These are phyloP conservation scores for Coelastrella sp. DNA, from an alignment of 139 green algal species.

Conservation along the genomic window DNA sequence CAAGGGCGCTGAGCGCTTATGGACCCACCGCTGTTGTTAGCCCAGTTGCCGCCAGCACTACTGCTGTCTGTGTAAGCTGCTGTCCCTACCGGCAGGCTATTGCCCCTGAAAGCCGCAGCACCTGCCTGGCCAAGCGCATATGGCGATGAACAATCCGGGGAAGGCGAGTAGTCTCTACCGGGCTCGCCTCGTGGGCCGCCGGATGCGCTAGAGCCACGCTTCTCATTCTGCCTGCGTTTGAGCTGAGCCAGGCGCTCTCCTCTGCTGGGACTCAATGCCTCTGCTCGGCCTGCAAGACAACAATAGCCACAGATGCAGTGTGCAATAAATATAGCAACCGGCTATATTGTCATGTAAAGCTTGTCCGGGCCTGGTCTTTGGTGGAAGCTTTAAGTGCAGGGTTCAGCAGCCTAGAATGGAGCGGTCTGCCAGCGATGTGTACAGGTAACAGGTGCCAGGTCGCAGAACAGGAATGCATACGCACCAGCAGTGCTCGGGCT, in stretches of 20 bases:
- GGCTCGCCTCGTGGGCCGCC: slow-evolving; percentile 2
- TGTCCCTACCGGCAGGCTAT: background rate
- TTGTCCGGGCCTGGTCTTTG: too few species aligned
- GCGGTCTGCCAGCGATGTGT: too few species aligned
- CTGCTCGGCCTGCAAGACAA: slow-evolving; percentile 35
- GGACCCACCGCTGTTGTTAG: background rate
- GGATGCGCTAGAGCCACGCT: slow-evolving; percentile 55
- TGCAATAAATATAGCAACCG: background rate
- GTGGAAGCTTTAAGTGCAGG: too few species aligned
- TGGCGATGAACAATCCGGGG: background rate
- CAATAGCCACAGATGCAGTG: background rate
- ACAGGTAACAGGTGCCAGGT: background rate
- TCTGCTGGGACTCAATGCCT: slow-evolving; percentile 62
- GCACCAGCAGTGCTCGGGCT: background rate
- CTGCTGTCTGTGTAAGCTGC: background rate
- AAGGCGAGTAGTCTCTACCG: background rate
- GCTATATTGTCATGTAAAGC: background rate
- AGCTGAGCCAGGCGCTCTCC: slow-evolving; percentile 60
- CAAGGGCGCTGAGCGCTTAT: background rate
- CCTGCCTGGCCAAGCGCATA: background rate
- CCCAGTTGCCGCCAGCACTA: too few species aligned
- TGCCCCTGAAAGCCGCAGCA: background rate
- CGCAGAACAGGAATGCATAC: background rate
- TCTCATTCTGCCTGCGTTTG: slow-evolving; percentile 68
- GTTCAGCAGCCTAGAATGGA: too few species aligned